Evolutionary conservation across 148 eudicot genomes (phyloP).

Genomic region (Camellia japonica): DNA sequence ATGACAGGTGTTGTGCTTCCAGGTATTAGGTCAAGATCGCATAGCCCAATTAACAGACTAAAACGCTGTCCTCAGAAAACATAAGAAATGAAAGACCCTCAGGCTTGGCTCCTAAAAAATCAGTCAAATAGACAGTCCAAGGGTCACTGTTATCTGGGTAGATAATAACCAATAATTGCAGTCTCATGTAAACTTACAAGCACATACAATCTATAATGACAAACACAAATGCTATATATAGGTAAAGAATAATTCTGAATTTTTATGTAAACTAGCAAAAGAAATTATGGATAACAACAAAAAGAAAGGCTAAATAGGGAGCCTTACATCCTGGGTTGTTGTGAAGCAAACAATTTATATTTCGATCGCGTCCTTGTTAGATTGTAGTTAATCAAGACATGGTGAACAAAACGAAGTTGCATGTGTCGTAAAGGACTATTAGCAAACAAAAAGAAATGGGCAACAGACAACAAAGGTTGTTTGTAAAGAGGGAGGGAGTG

Average conservation of each 20-base stretch:
- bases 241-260: neutral
- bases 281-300: neutral
- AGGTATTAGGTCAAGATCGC: neutral
- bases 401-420: slow-evolving; percentile 67
- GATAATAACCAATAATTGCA: neutral
- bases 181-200: neutral
- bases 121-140: neutral
- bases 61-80: neutral
- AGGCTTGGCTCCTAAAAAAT: neutral
- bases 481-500: neutral
- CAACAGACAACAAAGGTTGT: neutral
- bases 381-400: slow-evolving; percentile 46
- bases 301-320: neutral
- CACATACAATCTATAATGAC: neutral
- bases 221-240: neutral
- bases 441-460: slow-evolving; percentile 14
- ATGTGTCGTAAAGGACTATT: slow-evolving; percentile 20
- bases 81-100: neutral
- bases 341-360: slow-evolving; percentile 27
- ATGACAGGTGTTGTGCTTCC: neutral
- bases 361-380: slow-evolving; percentile 33
- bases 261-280: neutral
- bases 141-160: neutral
- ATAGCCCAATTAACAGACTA: neutral
- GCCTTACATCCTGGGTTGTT: slow-evolving; percentile 42